Evolutionary conservation across 257 asterid genomes (phyloP).

Genomic region (Solanum pimpinellifolium): DNA sequence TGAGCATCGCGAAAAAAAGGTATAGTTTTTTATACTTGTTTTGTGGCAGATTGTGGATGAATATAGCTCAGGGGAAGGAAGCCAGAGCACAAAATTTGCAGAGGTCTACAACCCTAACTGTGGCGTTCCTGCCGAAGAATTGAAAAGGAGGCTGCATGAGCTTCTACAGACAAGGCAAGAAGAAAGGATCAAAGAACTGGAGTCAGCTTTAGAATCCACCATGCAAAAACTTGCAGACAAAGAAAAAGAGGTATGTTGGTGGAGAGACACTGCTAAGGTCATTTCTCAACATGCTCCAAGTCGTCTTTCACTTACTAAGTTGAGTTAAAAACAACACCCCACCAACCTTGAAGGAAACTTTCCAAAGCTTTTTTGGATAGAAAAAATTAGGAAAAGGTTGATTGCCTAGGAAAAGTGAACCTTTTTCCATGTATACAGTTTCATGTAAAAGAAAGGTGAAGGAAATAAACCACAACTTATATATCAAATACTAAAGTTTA

Average conservation of each 20-base stretch:
- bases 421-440: background rate
- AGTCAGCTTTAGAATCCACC: conserved; percentile 41
- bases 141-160: conserved; percentile 46
- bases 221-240: conserved; percentile 32
- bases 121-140: conserved; percentile 51
- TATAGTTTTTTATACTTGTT: background rate
- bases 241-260: conserved; percentile 44
- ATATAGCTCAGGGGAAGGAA: conserved; percentile 29
- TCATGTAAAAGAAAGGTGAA: background rate
- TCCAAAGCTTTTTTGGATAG: background rate
- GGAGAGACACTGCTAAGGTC: conserved; percentile 54
- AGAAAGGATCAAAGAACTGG: conserved; percentile 52
- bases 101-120: conserved; percentile 10
- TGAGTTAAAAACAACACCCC: background rate
- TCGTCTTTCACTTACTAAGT: conserved; percentile 4
- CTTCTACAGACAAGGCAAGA: conserved; percentile 45
- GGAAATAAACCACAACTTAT: background rate
- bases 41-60: conserved; percentile 25
- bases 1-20: background rate
- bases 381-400: background rate
- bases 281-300: conserved; percentile 26
- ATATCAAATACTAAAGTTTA: background rate
- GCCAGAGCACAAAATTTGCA: conserved; percentile 8
- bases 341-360: background rate
- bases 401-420: background rate